phyloP scores from a whole-genome alignment of 306 rosid genomes.

The Argentina anserina region DNA sequence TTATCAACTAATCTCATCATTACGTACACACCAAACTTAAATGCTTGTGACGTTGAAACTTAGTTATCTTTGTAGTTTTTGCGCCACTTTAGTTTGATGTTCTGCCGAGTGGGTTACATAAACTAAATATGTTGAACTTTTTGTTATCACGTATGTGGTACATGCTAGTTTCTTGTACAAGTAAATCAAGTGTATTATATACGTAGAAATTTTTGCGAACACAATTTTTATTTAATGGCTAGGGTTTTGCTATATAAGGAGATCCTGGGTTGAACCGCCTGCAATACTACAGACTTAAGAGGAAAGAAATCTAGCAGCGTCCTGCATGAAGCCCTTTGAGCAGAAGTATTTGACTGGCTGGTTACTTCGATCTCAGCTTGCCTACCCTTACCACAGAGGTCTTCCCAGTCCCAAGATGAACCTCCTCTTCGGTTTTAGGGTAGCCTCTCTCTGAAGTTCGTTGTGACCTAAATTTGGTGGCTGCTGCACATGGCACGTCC shows the following conservation, averaged over 20 bases:
- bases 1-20: not conserved
- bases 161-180: no score
- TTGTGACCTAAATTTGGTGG: not conserved
- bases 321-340: not conserved
- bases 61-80: not conserved
- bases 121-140: no score
- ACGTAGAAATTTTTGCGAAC: no score
- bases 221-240: not conserved
- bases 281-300: not conserved
- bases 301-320: not conserved
- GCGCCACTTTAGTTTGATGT: no score
- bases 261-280: not conserved
- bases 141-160: no score
- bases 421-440: not conserved
- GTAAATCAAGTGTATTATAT: no score
- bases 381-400: not conserved
- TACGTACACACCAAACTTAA: not conserved
- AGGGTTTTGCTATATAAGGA: not conserved
- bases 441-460: not conserved
- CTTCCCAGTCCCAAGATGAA: not conserved
- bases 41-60: not conserved
- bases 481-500: conserved; percentile 1
- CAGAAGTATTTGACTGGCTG: conserved; percentile 1
- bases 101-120: no score
- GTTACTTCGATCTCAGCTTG: not conserved